These are phyloP conservation scores for Diophrys appendiculata DNA, from an alignment of 73 alveolate species.

Conservation along the genomic window DNA sequence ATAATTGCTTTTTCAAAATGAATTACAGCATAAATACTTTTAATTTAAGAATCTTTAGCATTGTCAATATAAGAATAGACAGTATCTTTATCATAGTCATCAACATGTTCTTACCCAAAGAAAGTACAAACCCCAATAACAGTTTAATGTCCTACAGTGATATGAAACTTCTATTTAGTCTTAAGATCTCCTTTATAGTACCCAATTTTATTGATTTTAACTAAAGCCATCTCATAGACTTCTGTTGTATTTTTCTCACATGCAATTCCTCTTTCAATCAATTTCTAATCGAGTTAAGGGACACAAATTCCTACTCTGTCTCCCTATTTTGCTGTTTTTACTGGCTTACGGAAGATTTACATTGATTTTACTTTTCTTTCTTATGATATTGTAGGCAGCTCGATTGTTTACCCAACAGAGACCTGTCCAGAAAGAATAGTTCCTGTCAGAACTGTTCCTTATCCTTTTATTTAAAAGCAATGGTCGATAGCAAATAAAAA, in stretches of 20 bases:
- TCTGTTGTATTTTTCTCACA: conserved; percentile 74
- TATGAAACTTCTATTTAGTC: conserved; percentile 71
- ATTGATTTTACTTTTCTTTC: conserved; percentile 88
- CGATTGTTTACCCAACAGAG: conserved; percentile 88
- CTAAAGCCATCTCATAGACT: conserved; percentile 61
- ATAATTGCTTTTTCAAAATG: conserved; percentile 85
- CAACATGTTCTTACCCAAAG: conserved; percentile 41
- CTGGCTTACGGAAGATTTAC: conserved; percentile 94
- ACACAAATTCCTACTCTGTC: conserved; percentile 97
- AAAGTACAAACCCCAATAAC: conserved; percentile 72
- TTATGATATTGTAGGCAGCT: conserved; percentile 74
- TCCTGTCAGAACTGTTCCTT: conserved; percentile 99
- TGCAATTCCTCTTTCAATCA: conserved; percentile 95
- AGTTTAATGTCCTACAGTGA: conserved; percentile 83
- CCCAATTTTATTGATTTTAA: conserved; percentile 75
- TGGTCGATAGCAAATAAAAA: conserved; percentile 95
- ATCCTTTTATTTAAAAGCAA: conserved; percentile 97
- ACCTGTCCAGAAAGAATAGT: conserved; percentile 90
- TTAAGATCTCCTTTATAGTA: conserved; percentile 85
- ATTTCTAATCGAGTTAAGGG: conserved; percentile 81
- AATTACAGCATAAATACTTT: conserved; percentile 76
- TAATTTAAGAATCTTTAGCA: conserved; percentile 29
- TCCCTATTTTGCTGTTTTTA: conserved; percentile 85
- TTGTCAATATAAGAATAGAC: neutral
- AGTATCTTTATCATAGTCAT: conserved; percentile 26